Evolutionary conservation across 1,139 yeast genomes (phyloP), one percentile per base, ranked within the genome.

Genomic region (Saccharomyces hybrid): DNA sequence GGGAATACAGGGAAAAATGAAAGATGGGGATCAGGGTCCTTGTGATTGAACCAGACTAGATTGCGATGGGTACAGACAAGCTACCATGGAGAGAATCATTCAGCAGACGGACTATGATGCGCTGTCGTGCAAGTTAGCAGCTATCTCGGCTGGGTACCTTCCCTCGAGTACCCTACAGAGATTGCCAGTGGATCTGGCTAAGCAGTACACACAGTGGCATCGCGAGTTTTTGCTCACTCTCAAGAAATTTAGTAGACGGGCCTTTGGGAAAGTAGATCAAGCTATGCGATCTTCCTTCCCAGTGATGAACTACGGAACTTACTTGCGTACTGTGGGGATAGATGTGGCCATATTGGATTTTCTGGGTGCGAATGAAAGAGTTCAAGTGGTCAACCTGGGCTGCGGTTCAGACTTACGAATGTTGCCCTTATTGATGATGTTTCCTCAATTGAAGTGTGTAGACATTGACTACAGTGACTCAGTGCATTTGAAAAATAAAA

Each of bases 401-500:
- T 88, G 97, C n/a, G 99, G 99, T 0, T 87, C 95, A n/a, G 99
- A 93, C 69, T 84, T 97, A 1, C 71, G 98, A 56, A 62, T 55
- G 61, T 32, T 69, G 14, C 63, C 60, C 9, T 55, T 63, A 21
- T 53, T 67, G n/a, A 41, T 68, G 2, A 49, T 64, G n/a, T 53
- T 61, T 31, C 54, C 64, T 1, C 64, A 67, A 32, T 60, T 84
- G 44, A 68, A 70, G 2, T 86, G 83, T 65, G 76, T 84, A 53
- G 99, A 93, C 67, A 67, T 89, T 26, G 99, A 93, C 69, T 91
- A 88, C 64, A 76, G 78, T 1, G 83, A 77, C 28, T 80, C 89
- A 1, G 78, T 82, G 0, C 73, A 73, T 56, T 70, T 86, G 55
- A 93, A 93, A 68, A 78, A 80, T 56, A 70, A 76, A 49, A 78